phyloP scores from a whole-genome alignment of 257 asterid genomes.

The Solanum rostratum region DNA sequence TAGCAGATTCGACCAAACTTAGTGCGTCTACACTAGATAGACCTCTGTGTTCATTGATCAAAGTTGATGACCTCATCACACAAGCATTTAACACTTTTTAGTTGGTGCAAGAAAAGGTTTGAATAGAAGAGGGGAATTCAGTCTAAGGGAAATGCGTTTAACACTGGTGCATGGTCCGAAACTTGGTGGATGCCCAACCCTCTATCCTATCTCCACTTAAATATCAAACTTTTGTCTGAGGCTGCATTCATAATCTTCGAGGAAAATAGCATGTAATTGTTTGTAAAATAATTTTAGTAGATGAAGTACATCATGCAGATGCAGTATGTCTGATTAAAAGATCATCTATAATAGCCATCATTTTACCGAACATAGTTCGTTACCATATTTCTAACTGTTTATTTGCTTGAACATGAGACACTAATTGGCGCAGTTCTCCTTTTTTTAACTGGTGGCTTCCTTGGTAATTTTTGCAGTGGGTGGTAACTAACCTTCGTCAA shows the following conservation, averaged over 20 bases:
- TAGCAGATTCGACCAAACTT: neutral
- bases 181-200: neutral
- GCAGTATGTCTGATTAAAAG: neutral
- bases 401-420: neutral
- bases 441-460: neutral
- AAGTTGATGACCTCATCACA: neutral
- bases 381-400: neutral
- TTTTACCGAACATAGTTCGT: neutral
- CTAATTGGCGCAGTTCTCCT: neutral
- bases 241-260: neutral
- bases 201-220: neutral
- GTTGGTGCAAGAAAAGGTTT: neutral
- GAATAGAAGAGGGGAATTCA: neutral
- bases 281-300: neutral
- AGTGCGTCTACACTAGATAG: neutral
- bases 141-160: neutral
- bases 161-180: neutral
- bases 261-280: neutral
- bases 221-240: neutral
- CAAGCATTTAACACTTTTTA: neutral
- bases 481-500: constrained; percentile 76
- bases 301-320: neutral
- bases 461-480: constrained; percentile 54
- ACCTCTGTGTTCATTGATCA: neutral
- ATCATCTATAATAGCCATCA: neutral